phyloP scores from a whole-genome alignment of 139 green algal genomes.

The Tetradesmus obliquus region DNA sequence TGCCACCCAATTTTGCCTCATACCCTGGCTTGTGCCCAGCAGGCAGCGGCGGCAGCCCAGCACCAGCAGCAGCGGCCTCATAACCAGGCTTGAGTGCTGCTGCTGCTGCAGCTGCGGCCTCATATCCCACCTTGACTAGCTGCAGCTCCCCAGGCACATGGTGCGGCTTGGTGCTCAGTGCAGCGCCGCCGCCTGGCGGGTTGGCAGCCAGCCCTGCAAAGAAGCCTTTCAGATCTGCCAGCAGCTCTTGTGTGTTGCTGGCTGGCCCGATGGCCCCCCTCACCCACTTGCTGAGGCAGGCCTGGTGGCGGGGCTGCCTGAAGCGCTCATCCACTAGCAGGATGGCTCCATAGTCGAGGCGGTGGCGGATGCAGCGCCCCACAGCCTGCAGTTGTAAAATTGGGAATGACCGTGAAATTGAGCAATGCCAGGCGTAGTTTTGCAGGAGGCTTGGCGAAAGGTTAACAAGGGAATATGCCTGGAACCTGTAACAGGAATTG shows the following conservation, averaged over 20 bases:
- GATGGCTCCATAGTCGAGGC: constrained; percentile 93
- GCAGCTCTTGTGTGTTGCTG: background rate
- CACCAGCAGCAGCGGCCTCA: background rate
- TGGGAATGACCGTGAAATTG: background rate
- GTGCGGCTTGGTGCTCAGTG: background rate
- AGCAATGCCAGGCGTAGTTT: background rate
- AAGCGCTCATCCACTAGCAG: constrained; percentile 96
- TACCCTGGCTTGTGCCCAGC: background rate
- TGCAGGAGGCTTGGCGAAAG: background rate
- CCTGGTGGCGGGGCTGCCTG: constrained; percentile 54
- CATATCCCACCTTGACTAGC: background rate
- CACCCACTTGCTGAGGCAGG: constrained; percentile 80
- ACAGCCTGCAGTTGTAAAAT: constrained; percentile 70
- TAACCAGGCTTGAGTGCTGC: background rate
- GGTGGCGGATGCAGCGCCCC: constrained; percentile 95
- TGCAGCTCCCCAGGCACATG: constrained; percentile 4
- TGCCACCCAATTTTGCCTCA: background rate
- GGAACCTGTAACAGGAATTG: too few relatives aligned
- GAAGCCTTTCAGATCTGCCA: constrained; percentile 64
- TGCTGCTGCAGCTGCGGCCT: constrained; percentile 18
- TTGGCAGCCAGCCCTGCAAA: constrained; percentile 64
- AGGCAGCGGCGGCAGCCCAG: background rate
- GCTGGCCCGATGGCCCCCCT: constrained; percentile 44
- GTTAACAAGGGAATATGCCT: too few relatives aligned
- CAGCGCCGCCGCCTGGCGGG: constrained; percentile 53